Conservation (phyloP, 768 basidiomycete genomes). For the Mycena vulgaris region DNA sequence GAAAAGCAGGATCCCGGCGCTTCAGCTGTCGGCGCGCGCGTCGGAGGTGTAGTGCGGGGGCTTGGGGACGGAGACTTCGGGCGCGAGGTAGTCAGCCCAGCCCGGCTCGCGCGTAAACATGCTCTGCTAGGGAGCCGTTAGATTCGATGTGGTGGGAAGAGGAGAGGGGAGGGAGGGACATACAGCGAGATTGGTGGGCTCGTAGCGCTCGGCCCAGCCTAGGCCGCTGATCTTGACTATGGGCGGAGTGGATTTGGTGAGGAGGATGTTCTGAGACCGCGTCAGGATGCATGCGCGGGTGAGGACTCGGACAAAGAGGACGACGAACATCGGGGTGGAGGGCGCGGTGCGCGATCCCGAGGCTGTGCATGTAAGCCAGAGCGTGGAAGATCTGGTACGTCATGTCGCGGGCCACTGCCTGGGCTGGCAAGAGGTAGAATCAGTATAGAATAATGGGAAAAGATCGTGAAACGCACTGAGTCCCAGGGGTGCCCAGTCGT, state of each 20-base stretch:
- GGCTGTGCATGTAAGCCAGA: constrained; percentile 11
- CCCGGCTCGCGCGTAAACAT: not conserved
- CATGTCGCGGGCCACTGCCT: not conserved
- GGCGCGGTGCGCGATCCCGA: constrained; percentile 5
- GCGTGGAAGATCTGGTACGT: constrained; percentile 11
- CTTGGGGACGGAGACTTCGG: not conserved
- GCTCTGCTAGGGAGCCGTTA: not conserved
- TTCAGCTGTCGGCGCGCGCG: constrained; percentile 8
- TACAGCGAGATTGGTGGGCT: not conserved
- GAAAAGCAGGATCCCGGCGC: constrained; percentile 3
- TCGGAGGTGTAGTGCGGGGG: not conserved
- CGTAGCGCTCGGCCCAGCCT: not conserved
- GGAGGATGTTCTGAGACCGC: not conserved
- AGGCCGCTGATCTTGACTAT: constrained; percentile 10
- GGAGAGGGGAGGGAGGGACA: not conserved
- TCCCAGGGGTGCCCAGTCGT: not conserved
- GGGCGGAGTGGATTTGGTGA: not conserved
- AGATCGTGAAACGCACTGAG: not conserved
- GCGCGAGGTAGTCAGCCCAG: not conserved
- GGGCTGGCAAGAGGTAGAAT: not conserved
- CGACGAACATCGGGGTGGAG: constrained; percentile 1
- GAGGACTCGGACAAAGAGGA: not conserved
- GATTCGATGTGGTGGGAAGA: not conserved
- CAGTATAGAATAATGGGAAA: not conserved
- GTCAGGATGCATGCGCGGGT: not conserved